Percentiles rank a stretch among this genome's conserved stretches.
These are phyloP conservation scores for Collybiopsis confluens DNA, from an alignment of 768 basidiomycete species.

Conservation along the genomic window DNA sequence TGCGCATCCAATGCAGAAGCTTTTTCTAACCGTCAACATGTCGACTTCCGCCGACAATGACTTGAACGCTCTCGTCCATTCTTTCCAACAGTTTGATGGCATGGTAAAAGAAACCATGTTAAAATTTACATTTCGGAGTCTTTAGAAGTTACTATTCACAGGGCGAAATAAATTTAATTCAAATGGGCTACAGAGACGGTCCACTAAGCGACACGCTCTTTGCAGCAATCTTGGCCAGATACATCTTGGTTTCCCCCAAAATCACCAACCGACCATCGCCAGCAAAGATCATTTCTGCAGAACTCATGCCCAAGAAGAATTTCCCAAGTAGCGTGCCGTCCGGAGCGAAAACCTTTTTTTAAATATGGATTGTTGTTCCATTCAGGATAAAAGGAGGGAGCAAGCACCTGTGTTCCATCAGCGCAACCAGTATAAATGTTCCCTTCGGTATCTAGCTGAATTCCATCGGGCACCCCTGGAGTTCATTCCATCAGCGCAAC, in stretches of 20 bases:
- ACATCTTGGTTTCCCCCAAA: constrained; percentile 44
- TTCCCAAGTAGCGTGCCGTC: constrained; percentile 60
- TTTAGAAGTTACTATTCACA: too few relatives aligned
- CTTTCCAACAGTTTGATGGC: too few relatives aligned
- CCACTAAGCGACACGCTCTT: constrained; percentile 15
- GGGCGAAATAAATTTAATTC: neutral
- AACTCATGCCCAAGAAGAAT: constrained; percentile 46
- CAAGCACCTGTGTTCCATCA: constrained; percentile 60
- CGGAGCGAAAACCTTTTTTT: constrained; percentile 46
- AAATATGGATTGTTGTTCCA: too few relatives aligned
- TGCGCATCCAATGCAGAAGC: neutral
- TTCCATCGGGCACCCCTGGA: constrained; percentile 52
- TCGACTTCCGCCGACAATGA: too few relatives aligned
- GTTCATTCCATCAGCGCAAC: constrained; percentile 59
- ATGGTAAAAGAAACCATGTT: too few relatives aligned
- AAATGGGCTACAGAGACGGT: neutral
- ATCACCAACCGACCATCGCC: constrained; percentile 38
- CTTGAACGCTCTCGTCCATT: too few relatives aligned
- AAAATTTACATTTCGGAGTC: too few relatives aligned
- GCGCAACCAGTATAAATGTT: constrained; percentile 49
- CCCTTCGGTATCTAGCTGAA: constrained; percentile 44
- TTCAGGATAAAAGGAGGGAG: too few relatives aligned
- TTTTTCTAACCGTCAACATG: too few relatives aligned
- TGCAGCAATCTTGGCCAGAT: constrained; percentile 42
- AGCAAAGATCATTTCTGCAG: constrained; percentile 46